Conservation (phyloP, 176 grass and related monocot species). For the Secale cereale region DNA sequence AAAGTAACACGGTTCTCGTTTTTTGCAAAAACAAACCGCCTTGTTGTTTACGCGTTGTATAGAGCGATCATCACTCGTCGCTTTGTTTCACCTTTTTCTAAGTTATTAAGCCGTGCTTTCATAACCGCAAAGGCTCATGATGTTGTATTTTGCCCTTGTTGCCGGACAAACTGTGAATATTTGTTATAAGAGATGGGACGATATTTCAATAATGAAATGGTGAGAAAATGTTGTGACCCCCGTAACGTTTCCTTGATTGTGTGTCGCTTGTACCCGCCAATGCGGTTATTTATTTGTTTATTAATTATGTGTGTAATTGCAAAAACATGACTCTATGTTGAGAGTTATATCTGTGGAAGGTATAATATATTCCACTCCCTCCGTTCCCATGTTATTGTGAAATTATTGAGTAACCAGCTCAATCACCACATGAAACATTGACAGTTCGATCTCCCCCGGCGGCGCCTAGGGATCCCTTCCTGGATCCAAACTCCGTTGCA, state of each 20-base stretch:
- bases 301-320: not conserved
- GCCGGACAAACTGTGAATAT: constrained; percentile 12
- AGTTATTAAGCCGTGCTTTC: not conserved
- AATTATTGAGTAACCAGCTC: too few species aligned
- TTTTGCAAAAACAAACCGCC: not conserved
- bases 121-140: not conserved
- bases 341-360: too few species aligned
- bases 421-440: too few species aligned
- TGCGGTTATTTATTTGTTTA: not conserved
- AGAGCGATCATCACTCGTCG: not conserved
- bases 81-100: not conserved
- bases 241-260: too few species aligned
- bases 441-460: too few species aligned
- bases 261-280: not conserved
- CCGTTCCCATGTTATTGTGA: too few species aligned
- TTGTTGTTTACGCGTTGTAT: constrained; percentile 20
- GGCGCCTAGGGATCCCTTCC: too few species aligned
- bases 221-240: not conserved
- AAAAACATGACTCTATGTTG: not conserved
- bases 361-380: too few species aligned
- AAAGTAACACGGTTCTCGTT: constrained; percentile 15
- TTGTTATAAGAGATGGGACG: not conserved
- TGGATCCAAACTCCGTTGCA: too few species aligned
- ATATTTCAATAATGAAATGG: not conserved
- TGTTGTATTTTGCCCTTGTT: not conserved